Base-by-base conservation (phyloP, 2,329 filamentous ascomycete genomes). In the Dactylellina haptotyla region DNA sequence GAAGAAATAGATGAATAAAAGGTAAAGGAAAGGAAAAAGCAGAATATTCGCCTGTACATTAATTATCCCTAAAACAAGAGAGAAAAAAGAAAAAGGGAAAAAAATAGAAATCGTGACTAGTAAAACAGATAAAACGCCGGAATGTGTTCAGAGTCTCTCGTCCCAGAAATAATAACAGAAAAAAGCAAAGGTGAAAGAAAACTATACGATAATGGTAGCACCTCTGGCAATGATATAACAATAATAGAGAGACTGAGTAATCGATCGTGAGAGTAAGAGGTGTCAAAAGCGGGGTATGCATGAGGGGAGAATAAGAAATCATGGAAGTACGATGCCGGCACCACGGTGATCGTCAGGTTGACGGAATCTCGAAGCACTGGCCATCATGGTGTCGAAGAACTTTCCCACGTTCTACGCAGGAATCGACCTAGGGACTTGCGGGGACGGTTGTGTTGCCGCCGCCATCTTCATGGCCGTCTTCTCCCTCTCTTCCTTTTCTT, bases 401-500 rank as follows among this genome's bases (percentile, higher is more conserved):
- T n/a, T n/a, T n/a, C n/a, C n/a, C n/a, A 23, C 20, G 37, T 43
- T 6, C 34, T 57, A 57, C 34, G 53, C 34, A 23, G 53, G 53
- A 18, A 57, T 57, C 12, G 59, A 58, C n/a, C 67, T 20, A 9
- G 65, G 65, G 23, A 20, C 58, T n/a, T 58, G 67, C 10, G 37
- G 57, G 12, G 45, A 39, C 3, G 23, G 45, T 6, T 57, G 41
- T 4, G 88, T 84, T 82, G 94, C 95, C 80, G 96, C 92, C 43
- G 57, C 66, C 59, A 72, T 65, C 37, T 59, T 65, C n/a, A 72
- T 34, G 14, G 59, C 67, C 14, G 67, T 65, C 45, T 59, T 72
- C 34, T 93, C 90, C 43, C 90, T 85, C 76, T 93, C 90, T 4
- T 88, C 84, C 82, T 95, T 95, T 80, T 96, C 92, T 46, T 87